Base-by-base conservation (phyloP, 2,329 filamentous ascomycete genomes). In the Aspergillus costaricaensis region DNA sequence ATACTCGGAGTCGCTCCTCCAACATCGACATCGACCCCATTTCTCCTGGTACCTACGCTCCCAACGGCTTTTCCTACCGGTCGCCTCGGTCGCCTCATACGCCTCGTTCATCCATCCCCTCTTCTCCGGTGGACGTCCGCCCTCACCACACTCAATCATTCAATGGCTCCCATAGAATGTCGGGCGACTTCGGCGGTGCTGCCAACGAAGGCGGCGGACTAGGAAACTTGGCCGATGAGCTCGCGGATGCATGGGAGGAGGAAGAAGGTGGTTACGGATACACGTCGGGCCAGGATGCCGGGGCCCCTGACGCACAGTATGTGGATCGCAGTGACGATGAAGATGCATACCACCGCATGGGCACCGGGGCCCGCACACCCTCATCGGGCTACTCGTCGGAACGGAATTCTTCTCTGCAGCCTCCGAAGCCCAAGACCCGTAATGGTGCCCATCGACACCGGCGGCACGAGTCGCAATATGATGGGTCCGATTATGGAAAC, bases 151-250 rank as follows among this genome's bases (percentile, higher is more conserved):
- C 74, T 51, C 73, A 72, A 52, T 70, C 69, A 23, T 72, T 75
- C 67, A 75, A 71, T 59, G 74, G 72, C 30, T 72, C 70, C 27
- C 66, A 72, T 15, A 73, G 77, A 38, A 73, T 74, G 62, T 76
- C 76, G 12, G 76, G 72, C 60, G 77, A 79, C 59, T 78, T 76
- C 64, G 72, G 72, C n/a, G 66, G 60, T 14, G 55, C 67, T 21
- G 59, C 67, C 47, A 72, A 73, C 30, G 65, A 67, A n/a, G 74
- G 72, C 2, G 77, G 79, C 47, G 85, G 84, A 9, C 72, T 87
- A 55, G 86, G 86, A 23, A 88, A 84, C 64, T 72, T 89, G 54
- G 86, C 86, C 27, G 86, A 89, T 68, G 86, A 88, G 69, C 74
- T 88, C 23, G 86, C 83, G 25, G 83, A 86, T 66, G 82, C 82